These are phyloP conservation scores for Erysimum cheiranthoides DNA, from an alignment of 345 rosid species.

Conservation along the genomic window DNA sequence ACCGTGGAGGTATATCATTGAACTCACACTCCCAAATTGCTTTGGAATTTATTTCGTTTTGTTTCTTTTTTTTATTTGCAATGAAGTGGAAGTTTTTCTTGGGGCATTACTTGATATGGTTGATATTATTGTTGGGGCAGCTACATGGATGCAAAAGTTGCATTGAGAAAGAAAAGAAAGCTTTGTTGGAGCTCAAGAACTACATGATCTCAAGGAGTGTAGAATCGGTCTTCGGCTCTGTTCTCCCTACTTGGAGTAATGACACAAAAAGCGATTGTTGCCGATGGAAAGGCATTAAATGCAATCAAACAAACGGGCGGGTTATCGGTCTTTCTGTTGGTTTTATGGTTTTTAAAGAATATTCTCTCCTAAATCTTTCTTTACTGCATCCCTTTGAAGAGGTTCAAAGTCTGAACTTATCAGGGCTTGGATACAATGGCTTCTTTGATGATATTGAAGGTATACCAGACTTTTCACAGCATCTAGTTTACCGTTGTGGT, in stretches of 20 bases:
- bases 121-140: slow-evolving; percentile 5
- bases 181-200: slow-evolving; percentile 21
- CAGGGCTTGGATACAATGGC: neutral
- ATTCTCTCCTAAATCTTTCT: slow-evolving; percentile 32
- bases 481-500: neutral
- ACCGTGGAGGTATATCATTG: no score
- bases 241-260: slow-evolving; percentile 22
- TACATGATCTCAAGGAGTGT: neutral
- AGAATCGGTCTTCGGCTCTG: neutral
- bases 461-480: neutral
- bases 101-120: neutral
- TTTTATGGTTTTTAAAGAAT: no score
- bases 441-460: slow-evolving; percentile 13
- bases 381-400: slow-evolving; percentile 23
- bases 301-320: neutral
- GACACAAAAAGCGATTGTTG: slow-evolving; percentile 20
- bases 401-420: neutral
- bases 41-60: neutral
- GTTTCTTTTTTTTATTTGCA: neutral
- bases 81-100: slow-evolving; percentile 15
- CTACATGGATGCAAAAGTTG: slow-evolving; percentile 7
- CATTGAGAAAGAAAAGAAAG: slow-evolving; percentile 9
- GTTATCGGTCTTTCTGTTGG: no score
- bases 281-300: slow-evolving; percentile 1
- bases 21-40: neutral